Evolutionary conservation across 140 eudicot species (phyloP).

Genomic region (Flaveria floridana): DNA sequence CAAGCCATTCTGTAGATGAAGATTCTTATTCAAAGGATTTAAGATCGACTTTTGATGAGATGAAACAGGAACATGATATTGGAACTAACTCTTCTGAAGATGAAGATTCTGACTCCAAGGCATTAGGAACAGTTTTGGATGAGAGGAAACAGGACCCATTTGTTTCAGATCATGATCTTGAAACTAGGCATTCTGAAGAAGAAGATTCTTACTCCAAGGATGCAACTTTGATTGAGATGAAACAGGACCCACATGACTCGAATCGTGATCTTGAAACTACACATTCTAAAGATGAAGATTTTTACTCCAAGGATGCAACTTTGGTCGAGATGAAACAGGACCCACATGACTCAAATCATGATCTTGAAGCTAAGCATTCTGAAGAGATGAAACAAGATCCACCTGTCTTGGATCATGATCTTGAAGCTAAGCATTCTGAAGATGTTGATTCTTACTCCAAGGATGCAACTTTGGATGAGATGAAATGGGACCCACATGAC

Average conservation of each 20-base stretch:
- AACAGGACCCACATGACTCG: not conserved
- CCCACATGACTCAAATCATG: constrained; percentile 11
- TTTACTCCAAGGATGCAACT: constrained; percentile 9
- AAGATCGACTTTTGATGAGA: constrained; percentile 14
- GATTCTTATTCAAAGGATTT: constrained; percentile 20
- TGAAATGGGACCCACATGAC: constrained; percentile 6
- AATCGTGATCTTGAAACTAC: constrained; percentile 21
- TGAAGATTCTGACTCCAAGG: constrained; percentile 19
- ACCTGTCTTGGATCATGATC: constrained; percentile 6
- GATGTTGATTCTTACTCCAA: constrained; percentile 6
- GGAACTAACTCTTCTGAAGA: constrained; percentile 23
- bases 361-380: constrained; percentile 20
- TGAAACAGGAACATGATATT: constrained; percentile 18
- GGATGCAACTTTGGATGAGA: constrained; percentile 9
- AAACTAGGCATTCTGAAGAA: constrained; percentile 28
- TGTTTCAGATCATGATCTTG: constrained; percentile 10
- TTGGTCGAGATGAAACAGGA: not conserved
- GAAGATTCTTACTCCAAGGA: constrained; percentile 18
- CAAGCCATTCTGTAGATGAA: constrained; percentile 18
- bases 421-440: constrained; percentile 23
- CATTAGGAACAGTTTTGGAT: constrained; percentile 22
- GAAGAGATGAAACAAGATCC: not conserved
- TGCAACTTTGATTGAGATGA: not conserved
- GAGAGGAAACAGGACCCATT: constrained; percentile 24
- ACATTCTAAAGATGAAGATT: constrained; percentile 23